Conservation (phyloP, 2,329 filamentous ascomycete species). For the Tolypocladium pustulatum region DNA sequence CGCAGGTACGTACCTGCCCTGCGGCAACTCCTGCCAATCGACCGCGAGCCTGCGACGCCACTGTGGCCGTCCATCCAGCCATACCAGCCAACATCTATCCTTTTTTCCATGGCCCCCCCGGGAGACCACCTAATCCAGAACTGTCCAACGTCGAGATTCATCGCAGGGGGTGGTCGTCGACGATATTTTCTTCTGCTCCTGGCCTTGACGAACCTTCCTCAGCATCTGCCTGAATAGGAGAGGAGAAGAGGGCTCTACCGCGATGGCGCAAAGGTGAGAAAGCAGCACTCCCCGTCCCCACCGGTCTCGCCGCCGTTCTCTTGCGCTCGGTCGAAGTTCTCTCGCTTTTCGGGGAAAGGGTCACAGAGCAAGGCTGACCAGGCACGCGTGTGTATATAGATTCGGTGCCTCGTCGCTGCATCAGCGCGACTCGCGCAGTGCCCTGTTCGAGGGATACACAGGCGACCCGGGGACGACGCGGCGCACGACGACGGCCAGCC, state of each 20-base stretch:
- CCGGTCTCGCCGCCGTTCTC: not conserved
- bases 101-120: not conserved
- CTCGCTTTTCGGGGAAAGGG: too few species aligned
- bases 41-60: not conserved
- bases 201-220: not conserved
- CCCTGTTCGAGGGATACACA: conserved; percentile 67
- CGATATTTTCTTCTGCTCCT: not conserved
- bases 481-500: conserved; percentile 20
- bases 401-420: conserved; percentile 60
- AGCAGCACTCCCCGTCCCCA: not conserved
- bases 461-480: conserved; percentile 19
- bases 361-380: not conserved
- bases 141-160: not conserved
- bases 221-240: not conserved
- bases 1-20: not conserved
- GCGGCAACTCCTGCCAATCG: not conserved
- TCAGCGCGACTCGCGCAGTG: conserved; percentile 62
- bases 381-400: conserved; percentile 26
- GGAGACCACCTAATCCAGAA: conserved; percentile 9
- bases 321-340: not conserved
- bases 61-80: not conserved
- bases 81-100: not conserved
- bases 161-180: not conserved
- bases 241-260: not conserved
- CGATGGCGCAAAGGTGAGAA: conserved; percentile 27